Evolutionary conservation across 345 rosid species (phyloP), one percentile per base, ranked within the genome.

Genomic region (Hibiscus trionum): DNA sequence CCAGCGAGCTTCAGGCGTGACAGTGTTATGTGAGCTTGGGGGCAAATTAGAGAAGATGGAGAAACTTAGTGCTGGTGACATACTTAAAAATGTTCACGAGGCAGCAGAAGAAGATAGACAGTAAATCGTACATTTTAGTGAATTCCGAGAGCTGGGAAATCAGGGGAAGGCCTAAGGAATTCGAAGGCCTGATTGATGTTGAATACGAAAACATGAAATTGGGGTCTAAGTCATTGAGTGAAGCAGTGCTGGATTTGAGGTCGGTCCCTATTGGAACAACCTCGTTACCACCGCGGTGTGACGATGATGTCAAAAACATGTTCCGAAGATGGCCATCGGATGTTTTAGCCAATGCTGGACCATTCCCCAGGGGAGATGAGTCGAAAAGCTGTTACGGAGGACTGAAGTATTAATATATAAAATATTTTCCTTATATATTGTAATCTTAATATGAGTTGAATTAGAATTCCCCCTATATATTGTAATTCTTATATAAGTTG

Each of bases 31-130:
- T 31, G 88, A 81, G 76, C 83, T 93, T 7, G 98, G 93, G 8
- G 86, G 72, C 61, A 91, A 88, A 70, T 80, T 93, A 5, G 86
- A 87, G 79, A 91, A 66, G 27, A 87, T 88, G 97, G 98, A 93
- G 75, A 93, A 81, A 82, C 62, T 93, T 63, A 85, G 87, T 66
- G 72, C 83, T 0, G 80, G 31, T 17, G 88, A 87, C 78, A 81
- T 88, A 64, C 98, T 91, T 17, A 14, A 68, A 58, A 82, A 84
- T 74, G 84, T 86, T 31, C 93, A 87, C 1, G 86, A 88, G 72
- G 98, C 97, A 71, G 76, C 97, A 88, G 42, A 75, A 72, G 75
- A 91, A 88, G 78, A 83, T 93, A 64, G 98, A 93, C 83, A 78
- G 73, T 46, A 80, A 71, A 31, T 84, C 90, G 7, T 81, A 84